phyloP scores from a whole-genome alignment of 2,329 filamentous ascomycete species.

The Alternaria consortialis region DNA sequence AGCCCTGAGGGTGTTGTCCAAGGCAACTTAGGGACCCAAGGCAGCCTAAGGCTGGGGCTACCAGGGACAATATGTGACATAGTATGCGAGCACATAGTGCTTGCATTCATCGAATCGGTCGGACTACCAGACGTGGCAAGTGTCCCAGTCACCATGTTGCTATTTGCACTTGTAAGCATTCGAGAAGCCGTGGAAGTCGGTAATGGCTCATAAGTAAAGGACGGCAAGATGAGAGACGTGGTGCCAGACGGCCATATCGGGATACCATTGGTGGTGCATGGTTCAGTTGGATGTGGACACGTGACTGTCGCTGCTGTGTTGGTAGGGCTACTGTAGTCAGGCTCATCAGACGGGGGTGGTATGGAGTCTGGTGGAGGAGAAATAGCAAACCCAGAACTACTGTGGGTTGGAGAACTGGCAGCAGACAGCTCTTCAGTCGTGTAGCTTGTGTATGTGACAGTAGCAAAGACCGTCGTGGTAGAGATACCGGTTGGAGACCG shows the following conservation, averaged over 20 bases:
- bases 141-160: background rate
- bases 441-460: background rate
- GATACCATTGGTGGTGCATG: constrained; percentile 11
- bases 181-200: background rate
- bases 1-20: background rate
- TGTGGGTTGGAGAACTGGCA: background rate
- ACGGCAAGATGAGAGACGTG: background rate
- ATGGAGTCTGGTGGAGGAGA: background rate
- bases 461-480: constrained; percentile 5
- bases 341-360: background rate
- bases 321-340: background rate
- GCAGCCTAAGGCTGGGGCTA: background rate
- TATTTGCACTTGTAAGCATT: background rate
- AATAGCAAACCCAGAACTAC: background rate
- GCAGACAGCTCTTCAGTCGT: background rate
- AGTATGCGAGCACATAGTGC: constrained; percentile 6
- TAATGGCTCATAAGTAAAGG: background rate
- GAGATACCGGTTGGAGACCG: background rate
- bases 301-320: background rate
- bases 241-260: constrained; percentile 2
- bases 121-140: background rate
- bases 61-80: constrained; percentile 5
- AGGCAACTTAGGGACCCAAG: background rate
- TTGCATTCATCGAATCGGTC: background rate
- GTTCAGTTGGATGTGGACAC: background rate